Evolutionary conservation across 1,139 yeast genomes (phyloP), one percentile per base, ranked within the genome.

Genomic region (Nakaseomyces sp.): DNA sequence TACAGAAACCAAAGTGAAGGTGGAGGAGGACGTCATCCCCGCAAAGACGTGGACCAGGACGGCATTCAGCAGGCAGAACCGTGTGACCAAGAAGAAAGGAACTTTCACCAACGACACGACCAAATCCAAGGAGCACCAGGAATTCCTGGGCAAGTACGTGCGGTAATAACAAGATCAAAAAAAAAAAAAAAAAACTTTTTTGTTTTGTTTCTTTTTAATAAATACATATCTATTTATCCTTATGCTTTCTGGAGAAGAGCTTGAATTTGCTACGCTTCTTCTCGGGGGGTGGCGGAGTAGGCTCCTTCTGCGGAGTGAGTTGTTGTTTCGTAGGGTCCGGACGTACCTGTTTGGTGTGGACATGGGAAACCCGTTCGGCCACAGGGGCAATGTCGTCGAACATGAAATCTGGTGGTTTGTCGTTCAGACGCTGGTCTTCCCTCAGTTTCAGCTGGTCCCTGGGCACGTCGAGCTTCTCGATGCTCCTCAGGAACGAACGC

Each of bases 71-170:
- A 47, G 6, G 44, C 40, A 26, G 52, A 48, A 10, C 57, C 54
- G n/a, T 71, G 65, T 22, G 66, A 68, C 64, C 15, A 64, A 79
- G 13, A 56, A 73, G 68, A 64, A 13, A 64, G 78, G 13, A 56
- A 73, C 54, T 65, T 65, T 82, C 19, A 74, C 71, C 32, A 73
- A 82, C 48, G 85, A 85, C 54, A 68, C 85, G 47, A 61, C 82
- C 18, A 69, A 78, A 43, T 81, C 91, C 4, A 81, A 81, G 18
- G 77, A 75, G 52, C 95, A 88, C 59, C 71, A 76, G 50, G 73
- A 77, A 48, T 87, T 88, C 57, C 65, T 88, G 65, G 72, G 79
- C 46, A 80, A 78, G 55, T 83, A 77, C 55, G 68, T 86, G 13
- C 69, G 70, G 50, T 81, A 58, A 58, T 3, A n/a, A 3, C 5